Base-by-base conservation (phyloP, 306 rosid species). In the Casuarina cunninghamiana region DNA sequence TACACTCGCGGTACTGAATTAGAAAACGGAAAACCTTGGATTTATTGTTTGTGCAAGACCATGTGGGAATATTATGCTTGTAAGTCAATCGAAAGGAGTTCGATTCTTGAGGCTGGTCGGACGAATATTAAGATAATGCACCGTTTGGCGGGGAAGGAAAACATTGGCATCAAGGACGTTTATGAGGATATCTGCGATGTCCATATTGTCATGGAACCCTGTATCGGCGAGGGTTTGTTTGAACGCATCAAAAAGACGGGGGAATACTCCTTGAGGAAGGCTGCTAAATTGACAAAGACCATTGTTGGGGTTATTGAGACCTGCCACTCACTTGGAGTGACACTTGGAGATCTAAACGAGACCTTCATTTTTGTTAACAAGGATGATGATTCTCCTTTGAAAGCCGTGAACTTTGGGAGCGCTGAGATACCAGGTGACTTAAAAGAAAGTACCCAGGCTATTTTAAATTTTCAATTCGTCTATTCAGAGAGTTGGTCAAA, bases 91-190 rank as follows among this genome's bases (percentile, higher is more conserved):
- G 88, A 87, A 1, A 86, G 86, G 75, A 88, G 71, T 84, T 88
- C 0, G 32, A 26, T 35, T 83, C 35, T 88, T 38, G 92, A 88
- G 6, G 92, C 86, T 17, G 92, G 86, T 43, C 84, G 86, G 90
- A 83, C 85, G 62, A 90, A 88, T 87, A 88, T 88, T 88, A 88
- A 88, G 82, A 88, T 88, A 76, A 88, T 88, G 92, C 90, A 86
- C 68, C 92, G 86, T 53, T 60, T 88, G 39, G 82, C 90, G 0
- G 92, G 80, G 17, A 79, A 86, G 32, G 45, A 83, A 0, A 50
- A 88, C 72, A 87, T 88, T 0, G 92, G 85, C 53, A 88, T 88
- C 55, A 82, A 73, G 16, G 90, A 88, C 0, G 72, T 86, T 1
- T 88, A 78, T 10, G 92, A 88, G 76, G 92, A 88, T 54, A 9